Base-by-base conservation (phyloP, 257 asterid genomes). In the Scutellaria galericulata region DNA sequence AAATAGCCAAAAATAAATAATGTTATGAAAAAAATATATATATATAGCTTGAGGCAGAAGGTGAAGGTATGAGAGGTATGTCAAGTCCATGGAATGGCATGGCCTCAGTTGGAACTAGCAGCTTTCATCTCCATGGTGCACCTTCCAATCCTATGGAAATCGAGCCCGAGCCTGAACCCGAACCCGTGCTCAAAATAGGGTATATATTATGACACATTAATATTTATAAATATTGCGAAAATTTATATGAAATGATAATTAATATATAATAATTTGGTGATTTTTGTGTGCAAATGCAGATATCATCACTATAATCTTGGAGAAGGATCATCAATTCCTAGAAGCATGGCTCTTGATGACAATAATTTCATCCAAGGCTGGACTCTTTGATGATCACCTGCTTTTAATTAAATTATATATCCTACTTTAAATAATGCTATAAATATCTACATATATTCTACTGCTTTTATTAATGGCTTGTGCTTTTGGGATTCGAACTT, bases 121-220 rank as follows among this genome's bases (percentile, higher is more conserved):
- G 50, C 58, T 88, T 75, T 31, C 80, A 82, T 11, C 76, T 79
- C 64, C 92, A 83, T 44, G 7, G 60, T 41, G 64, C 80, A 47
- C 65, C 88, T 62, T 55, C 88, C 24, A 79, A 83, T 79, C 89
- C 79, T 24, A 78, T 85, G 83, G 88, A 89, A 54, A 66, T 84
- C 42, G 86, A 82, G 27, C 40, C 13, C 47, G 53, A 47, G 5
- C 52, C 52, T 37, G 11, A 59, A 18, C 79, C 79, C 5, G 89
- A 86, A 40, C 91, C 96, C 22, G 61, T 84, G 6, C 83, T 92
- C 46, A 83, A 92, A 78, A 92, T 90, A 27, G 98, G 96, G 98
- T 92, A 88, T 45, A 10, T 15, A 7, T 45, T 18, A 40, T 8
- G 44, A 11, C 4, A 1, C n/a, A 15, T 14, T 11, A 46, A 7